Conservation (phyloP, 176 grass and related monocot genomes). For the Paspalum vaginatum region DNA sequence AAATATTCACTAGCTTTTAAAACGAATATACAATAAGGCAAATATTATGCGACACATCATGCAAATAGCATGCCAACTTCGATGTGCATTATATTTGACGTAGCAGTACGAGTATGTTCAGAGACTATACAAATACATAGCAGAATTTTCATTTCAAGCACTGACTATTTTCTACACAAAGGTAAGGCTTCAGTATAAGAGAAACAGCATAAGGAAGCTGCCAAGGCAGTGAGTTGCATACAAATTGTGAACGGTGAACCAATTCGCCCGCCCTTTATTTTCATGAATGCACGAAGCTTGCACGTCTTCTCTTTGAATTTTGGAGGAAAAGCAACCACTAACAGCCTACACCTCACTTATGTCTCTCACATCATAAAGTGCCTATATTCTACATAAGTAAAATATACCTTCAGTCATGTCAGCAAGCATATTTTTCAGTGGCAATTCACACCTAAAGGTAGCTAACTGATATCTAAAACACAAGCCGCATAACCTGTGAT, state of each 20-base stretch:
- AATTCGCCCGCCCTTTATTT: background rate
- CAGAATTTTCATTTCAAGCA: constrained; percentile 11
- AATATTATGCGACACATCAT: background rate
- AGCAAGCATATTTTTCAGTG: background rate
- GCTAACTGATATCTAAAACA: background rate
- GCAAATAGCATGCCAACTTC: constrained; percentile 14
- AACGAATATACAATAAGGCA: background rate
- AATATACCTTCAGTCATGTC: background rate
- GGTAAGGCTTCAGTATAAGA: background rate
- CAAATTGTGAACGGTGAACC: background rate
- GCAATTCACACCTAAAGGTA: background rate
- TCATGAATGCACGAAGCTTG: background rate
- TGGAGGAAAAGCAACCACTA: background rate
- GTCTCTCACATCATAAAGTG: constrained; percentile 1
- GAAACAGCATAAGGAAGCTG: constrained; percentile 2
- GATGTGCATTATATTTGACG: constrained; percentile 19
- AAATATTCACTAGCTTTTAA: background rate
- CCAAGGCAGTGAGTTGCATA: background rate
- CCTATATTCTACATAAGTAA: background rate
- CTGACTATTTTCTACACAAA: background rate
- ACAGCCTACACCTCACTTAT: background rate
- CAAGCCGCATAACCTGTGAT: background rate
- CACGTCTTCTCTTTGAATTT: background rate
- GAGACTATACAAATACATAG: background rate
- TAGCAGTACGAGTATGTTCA: background rate